Conservation (phyloP, 2,329 filamentous ascomycete species). For the Alternaria ethzedia region DNA sequence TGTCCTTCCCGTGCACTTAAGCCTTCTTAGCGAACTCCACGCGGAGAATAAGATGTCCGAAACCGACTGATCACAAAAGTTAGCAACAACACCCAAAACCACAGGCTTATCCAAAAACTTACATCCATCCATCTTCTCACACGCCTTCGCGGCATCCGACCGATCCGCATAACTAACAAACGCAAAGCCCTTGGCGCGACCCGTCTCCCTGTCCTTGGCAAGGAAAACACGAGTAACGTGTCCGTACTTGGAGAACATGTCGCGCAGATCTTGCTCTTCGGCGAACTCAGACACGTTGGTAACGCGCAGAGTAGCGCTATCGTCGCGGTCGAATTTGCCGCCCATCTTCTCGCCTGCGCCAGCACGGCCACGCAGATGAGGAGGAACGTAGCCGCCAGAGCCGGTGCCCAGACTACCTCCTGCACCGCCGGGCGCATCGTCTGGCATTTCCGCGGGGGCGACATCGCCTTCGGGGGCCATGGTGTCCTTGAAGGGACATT, state of each 20-base stretch:
- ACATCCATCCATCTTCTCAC: constrained; percentile 97
- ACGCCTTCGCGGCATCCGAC: constrained; percentile 86
- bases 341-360: constrained; percentile 82
- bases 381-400: constrained; percentile 90
- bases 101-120: constrained; percentile 43
- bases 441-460: constrained; percentile 55
- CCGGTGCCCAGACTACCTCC: constrained; percentile 66
- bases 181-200: constrained; percentile 95
- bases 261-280: constrained; percentile 91
- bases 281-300: constrained; percentile 99
- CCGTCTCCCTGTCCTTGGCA: constrained; percentile 96
- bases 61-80: constrained; percentile 59
- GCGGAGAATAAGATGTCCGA: constrained; percentile 84
- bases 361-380: constrained; percentile 83
- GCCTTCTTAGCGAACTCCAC: constrained; percentile 83
- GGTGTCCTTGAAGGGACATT: constrained; percentile 99
- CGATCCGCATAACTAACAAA: constrained; percentile 97
- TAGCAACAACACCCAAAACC: constrained; percentile 25
- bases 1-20: constrained; percentile 3
- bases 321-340: constrained; percentile 95
- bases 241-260: constrained; percentile 98
- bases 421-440: constrained; percentile 53
- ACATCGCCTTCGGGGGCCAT: constrained; percentile 79
- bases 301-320: constrained; percentile 93
- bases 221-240: constrained; percentile 97